Conservation (phyloP, 2,329 filamentous ascomycete species). For the Amauroascus verrucosus region DNA sequence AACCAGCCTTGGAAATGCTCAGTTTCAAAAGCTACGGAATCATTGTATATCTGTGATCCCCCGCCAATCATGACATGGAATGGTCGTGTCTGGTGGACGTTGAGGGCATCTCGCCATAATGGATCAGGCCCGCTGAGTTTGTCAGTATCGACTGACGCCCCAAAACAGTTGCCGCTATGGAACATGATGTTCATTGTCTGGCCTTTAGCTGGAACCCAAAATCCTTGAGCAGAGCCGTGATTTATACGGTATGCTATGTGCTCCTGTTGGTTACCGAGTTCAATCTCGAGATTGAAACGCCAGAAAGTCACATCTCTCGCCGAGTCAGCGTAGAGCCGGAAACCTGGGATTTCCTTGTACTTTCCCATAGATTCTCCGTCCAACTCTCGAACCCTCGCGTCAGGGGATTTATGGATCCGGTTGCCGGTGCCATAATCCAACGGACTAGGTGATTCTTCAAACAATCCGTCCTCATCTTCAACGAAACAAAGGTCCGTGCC, state of each 20-base stretch:
- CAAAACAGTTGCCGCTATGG: conserved; percentile 95
- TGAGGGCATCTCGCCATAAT: conserved; percentile 91
- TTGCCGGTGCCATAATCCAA: conserved; percentile 33
- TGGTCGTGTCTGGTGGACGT: conserved; percentile 77
- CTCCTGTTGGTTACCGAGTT: conserved; percentile 65
- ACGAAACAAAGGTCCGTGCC: conserved; percentile 65
- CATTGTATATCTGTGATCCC: conserved; percentile 95
- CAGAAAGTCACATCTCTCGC: conserved; percentile 90
- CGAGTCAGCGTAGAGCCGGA: conserved; percentile 69
- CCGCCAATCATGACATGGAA: conserved; percentile 99
- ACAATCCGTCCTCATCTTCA: conserved; percentile 74
- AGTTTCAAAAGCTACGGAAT: conserved; percentile 66
- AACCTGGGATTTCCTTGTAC: conserved; percentile 72
- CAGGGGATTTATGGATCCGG: conserved; percentile 36
- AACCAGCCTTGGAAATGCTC: conserved; percentile 75
- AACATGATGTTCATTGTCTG: conserved; percentile 99
- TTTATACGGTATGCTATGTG: conserved; percentile 95
- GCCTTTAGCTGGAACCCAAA: conserved; percentile 81
- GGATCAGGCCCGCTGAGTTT: conserved; percentile 86
- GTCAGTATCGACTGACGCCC: conserved; percentile 63
- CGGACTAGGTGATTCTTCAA: conserved; percentile 51
- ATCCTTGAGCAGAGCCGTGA: conserved; percentile 72
- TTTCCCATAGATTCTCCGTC: conserved; percentile 76
- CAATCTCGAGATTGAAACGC: conserved; percentile 91
- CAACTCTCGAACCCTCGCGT: conserved; percentile 35